These are phyloP conservation scores for Apiotrichum siamense DNA, from an alignment of 1,284 basidiomycete species.

Conservation along the genomic window DNA sequence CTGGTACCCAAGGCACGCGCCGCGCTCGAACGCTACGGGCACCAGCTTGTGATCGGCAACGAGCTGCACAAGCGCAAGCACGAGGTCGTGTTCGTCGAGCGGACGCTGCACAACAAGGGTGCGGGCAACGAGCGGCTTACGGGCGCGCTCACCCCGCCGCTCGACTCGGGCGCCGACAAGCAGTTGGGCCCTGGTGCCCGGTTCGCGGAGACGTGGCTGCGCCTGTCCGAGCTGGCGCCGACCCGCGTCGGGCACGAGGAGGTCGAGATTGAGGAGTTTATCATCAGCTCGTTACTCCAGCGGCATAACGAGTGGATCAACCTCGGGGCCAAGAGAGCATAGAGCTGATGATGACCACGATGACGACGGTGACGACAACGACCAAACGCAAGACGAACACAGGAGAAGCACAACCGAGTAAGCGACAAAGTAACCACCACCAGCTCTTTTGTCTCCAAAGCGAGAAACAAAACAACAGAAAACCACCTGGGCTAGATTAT, in stretches of 20 bases:
- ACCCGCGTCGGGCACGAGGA: conserved; percentile 36
- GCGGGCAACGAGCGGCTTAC: conserved; percentile 6
- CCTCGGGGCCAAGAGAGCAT: neutral
- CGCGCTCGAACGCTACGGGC: conserved; percentile 87
- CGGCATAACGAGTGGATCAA: conserved; percentile 67
- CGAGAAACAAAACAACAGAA: neutral
- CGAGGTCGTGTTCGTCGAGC: conserved; percentile 80
- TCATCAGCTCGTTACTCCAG: conserved; percentile 66
- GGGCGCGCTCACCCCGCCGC: conserved; percentile 11
- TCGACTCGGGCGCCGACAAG: conserved; percentile 32
- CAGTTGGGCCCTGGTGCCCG: conserved; percentile 9
- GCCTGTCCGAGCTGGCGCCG: conserved; percentile 54
- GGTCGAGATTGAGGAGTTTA: conserved; percentile 82
- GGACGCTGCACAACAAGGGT: conserved; percentile 9
- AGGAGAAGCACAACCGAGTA: too few relatives aligned
- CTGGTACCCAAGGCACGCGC: conserved; percentile 84
- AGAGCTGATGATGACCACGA: too few relatives aligned
- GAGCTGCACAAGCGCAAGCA: conserved; percentile 81
- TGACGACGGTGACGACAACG: too few relatives aligned
- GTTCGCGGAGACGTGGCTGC: conserved; percentile 67
- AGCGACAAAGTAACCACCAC: too few relatives aligned
- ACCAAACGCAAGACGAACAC: too few relatives aligned
- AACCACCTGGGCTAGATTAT: neutral
- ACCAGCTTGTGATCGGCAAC: conserved; percentile 96
- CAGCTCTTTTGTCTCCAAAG: too few relatives aligned